Base-by-base conservation (phyloP, 2,329 filamentous ascomycete genomes). In the Bipolaris cookei region DNA sequence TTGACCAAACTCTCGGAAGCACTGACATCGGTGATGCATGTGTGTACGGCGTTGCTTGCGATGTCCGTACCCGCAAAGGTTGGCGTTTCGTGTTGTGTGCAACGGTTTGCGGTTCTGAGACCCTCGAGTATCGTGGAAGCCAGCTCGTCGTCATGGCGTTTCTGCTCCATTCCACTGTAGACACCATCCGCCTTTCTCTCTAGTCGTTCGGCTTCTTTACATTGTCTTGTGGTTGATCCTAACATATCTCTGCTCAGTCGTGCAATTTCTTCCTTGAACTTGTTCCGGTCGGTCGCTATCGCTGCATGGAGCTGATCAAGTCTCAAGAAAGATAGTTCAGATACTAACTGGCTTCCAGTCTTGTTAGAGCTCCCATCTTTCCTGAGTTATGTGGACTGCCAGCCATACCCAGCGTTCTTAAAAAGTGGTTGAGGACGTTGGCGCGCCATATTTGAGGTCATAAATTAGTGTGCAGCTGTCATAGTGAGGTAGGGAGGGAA, bases 281-380 rank as follows among this genome's bases (percentile, higher is more conserved):
- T 44, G 32, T 55, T 44, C 52, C 62, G 65, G 30, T 68, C 67
- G 6, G 39, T 45, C 13, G 54, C 51, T 11, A 71, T 60, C 47
- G 51, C 66, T n/a, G 35, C 37, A 10, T 54, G 58, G 41, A 76
- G 68, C 14, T 64, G 55, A 20, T 66, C 52, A 10, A 71, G 30
- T 16, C 71, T 68, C 6, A 16, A 1, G 13, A 13, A 30, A 8
- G 10, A 5, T 6, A 16, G 0, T 3, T 18, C 25, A 10, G 4
- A 42, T 21, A 58, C 69, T 41, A 49, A 73, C 71, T 71, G 71
- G 59, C 64, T 74, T 32, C 70, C 65, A 2, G 65, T 68, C 4
- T 43, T 56, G 10, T 38, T 39, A 16, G 38, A 14, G 3, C 2
- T 52, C 8, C 60, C 58, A 7, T 62, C 61, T 16, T 63, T 61